Evolutionary conservation across 331 rosid genomes (phyloP), one percentile per base, ranked within the genome.

Genomic region (Dryas integrifolia): DNA sequence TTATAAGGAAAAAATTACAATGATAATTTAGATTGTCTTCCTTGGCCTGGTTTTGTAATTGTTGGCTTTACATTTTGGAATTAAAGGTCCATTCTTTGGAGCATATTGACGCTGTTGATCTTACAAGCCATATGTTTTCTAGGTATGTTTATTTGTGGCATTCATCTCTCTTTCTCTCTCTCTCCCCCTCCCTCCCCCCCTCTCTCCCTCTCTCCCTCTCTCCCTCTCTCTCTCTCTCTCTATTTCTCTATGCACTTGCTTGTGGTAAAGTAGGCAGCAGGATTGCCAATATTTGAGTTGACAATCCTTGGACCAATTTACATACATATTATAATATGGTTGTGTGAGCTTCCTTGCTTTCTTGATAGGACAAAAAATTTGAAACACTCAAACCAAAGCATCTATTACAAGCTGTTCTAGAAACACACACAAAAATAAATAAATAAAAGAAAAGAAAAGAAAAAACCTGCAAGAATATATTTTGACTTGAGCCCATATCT

Each of bases 51-150:
- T 70, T 46, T 26, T 69, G n/a, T 80, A 49, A 53, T 83, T 65
- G 15, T 68, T 65, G 64, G 59, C 83, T 70, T 73, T 41, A 35
- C 61, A 18, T 80, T 65, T 69, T 85, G 78, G 15, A 76, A 86
- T 73, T 82, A 57, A 78, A 95, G 99, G 98, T 92, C 70, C 99
- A 95, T 77, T 83, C 99, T 14, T 57, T 69, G 83, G 99, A 88
- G 88, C 97, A 92, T 74, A 70, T 92, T 77, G 91, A 92, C 80
- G 85, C 87, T 38, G 93, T 95, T 80, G 99, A 95, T 64, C 82
- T 65, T 80, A 86, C 99, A 48, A 74, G 90, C 74, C 77, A 55
- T 70, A 76, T 72, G 52, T 47, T 80, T 40, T 90, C 92, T 51
- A 88, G 97, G 99, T 92, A 73, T 47, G 79, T 41, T 74, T 43